These are phyloP conservation scores for Colletotrichum limetticola DNA, from an alignment of 2,329 filamentous ascomycete species.

Conservation along the genomic window DNA sequence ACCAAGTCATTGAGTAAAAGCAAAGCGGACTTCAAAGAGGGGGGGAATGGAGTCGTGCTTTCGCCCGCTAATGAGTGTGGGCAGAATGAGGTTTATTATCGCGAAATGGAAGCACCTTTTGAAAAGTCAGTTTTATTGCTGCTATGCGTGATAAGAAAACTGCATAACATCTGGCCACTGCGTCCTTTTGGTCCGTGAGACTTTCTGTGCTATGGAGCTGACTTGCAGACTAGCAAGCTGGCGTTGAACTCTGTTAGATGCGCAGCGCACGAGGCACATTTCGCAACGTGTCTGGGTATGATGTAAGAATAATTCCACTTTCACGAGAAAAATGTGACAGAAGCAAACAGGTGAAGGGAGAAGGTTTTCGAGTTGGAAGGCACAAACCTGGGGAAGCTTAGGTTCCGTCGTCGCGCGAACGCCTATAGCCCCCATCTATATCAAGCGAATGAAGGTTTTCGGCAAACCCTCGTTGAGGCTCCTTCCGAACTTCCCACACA, in stretches of 20 bases:
- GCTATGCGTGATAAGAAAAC: background rate
- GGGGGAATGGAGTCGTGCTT: background rate
- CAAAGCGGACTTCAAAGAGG: background rate
- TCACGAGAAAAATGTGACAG: background rate
- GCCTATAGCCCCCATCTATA: background rate
- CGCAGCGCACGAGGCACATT: background rate
- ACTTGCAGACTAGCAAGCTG: background rate
- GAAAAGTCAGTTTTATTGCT: background rate
- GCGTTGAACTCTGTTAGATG: background rate
- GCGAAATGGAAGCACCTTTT: background rate
- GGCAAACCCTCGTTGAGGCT: background rate
- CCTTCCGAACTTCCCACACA: background rate
- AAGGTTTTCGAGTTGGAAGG: background rate
- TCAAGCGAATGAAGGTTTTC: background rate
- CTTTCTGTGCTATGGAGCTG: background rate
- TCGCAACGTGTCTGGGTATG: background rate
- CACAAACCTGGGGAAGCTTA: background rate
- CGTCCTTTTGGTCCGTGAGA: background rate
- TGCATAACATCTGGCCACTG: background rate
- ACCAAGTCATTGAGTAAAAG: background rate
- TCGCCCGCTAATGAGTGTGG: background rate
- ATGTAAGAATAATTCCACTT: background rate
- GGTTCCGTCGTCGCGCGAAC: background rate
- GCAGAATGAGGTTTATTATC: background rate
- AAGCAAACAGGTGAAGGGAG: background rate